phyloP scores from a whole-genome alignment of 305 asterid genomes.

The Fraxinus sp. region DNA sequence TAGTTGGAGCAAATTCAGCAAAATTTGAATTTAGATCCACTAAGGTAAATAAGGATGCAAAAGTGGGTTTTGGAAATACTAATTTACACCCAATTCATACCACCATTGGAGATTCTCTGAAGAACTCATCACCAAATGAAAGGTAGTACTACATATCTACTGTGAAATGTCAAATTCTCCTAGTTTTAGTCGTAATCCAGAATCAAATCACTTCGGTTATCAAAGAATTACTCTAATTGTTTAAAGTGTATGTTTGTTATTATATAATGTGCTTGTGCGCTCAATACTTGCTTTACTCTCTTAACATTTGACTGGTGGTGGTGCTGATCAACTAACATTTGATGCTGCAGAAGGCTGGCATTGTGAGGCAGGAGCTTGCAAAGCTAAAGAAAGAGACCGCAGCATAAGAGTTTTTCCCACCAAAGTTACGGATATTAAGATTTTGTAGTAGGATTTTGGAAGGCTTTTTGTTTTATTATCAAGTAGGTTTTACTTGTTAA shows the following conservation, averaged over 20 bases:
- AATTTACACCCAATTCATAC: no score
- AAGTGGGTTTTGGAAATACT: no score
- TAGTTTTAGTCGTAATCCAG: not conserved
- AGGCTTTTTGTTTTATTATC: conserved; percentile 2
- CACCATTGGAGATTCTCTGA: no score
- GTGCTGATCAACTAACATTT: not conserved
- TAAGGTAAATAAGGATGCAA: no score
- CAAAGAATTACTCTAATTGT: not conserved
- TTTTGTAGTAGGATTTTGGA: conserved; percentile 20
- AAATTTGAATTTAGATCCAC: no score
- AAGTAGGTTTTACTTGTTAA: conserved; percentile 8
- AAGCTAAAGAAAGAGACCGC: conserved; percentile 62
- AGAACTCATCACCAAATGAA: not conserved
- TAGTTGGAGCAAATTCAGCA: no score
- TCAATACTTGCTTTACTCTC: not conserved
- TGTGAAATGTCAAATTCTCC: not conserved
- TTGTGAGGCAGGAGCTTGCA: conserved; percentile 74
- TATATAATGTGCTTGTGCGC: not conserved
- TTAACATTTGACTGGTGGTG: not conserved
- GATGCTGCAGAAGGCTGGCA: conserved; percentile 45
- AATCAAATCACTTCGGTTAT: not conserved
- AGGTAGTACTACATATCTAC: not conserved
- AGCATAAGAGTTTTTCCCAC: conserved; percentile 29
- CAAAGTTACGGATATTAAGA: not conserved
- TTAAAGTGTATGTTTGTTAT: not conserved